phyloP scores from a whole-genome alignment of 352 stramenopile species.

The Phytophthora hibernalis region DNA sequence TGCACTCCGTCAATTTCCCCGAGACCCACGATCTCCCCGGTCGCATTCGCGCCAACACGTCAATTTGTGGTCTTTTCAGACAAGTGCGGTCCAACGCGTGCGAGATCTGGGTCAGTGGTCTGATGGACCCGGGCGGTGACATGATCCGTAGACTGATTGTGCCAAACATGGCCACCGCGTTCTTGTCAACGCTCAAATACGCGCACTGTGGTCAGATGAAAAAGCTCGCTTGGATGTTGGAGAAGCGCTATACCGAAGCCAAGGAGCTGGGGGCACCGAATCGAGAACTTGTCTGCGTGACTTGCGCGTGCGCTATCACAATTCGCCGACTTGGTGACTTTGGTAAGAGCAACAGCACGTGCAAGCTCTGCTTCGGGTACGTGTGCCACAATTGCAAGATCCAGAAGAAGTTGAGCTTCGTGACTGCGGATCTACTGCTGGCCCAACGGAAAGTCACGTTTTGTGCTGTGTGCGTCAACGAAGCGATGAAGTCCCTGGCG shows the following conservation, averaged over 20 bases:
- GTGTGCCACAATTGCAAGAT: slow-evolving; percentile 47
- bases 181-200: slow-evolving; percentile 44
- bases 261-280: slow-evolving; percentile 40
- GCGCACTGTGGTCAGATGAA: slow-evolving; percentile 55
- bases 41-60: slow-evolving; percentile 46
- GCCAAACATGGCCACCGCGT: slow-evolving; percentile 38
- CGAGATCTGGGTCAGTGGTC: slow-evolving; percentile 46
- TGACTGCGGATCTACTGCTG: slow-evolving; percentile 41
- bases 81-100: slow-evolving; percentile 37
- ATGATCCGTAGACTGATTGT: slow-evolving; percentile 45
- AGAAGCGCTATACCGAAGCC: slow-evolving; percentile 37
- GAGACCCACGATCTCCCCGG: slow-evolving; percentile 42
- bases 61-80: slow-evolving; percentile 48
- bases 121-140: slow-evolving; percentile 46
- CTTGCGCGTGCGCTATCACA: slow-evolving; percentile 31
- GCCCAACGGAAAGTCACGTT: slow-evolving; percentile 46
- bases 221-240: slow-evolving; percentile 49
- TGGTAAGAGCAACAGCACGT: slow-evolving; percentile 41
- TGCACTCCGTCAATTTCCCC: slow-evolving; percentile 51
- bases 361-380: slow-evolving; percentile 42
- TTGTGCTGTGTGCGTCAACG: slow-evolving; percentile 41
- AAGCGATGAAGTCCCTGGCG: slow-evolving; percentile 34
- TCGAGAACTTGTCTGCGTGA: slow-evolving; percentile 39
- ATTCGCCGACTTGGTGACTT: slow-evolving; percentile 33
- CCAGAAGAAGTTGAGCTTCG: slow-evolving; percentile 46